phyloP scores from a whole-genome alignment of 495 filamentous ascomycete species.

The Sphaerosporella brunnea region DNA sequence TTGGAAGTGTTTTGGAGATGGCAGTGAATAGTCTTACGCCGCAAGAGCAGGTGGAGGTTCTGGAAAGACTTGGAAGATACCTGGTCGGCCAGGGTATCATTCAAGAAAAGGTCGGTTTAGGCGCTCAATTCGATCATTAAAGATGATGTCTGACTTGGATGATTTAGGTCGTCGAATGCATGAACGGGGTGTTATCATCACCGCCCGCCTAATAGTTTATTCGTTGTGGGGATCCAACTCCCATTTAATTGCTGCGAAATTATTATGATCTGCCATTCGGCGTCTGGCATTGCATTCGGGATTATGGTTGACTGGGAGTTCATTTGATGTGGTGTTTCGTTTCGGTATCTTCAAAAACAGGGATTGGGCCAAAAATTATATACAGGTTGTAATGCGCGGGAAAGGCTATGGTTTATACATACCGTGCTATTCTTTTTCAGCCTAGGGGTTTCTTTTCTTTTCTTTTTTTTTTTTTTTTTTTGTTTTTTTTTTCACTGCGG shows the following conservation, averaged over 20 bases:
- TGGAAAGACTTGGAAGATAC: slow-evolving; percentile 67
- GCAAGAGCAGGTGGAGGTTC: slow-evolving; percentile 78
- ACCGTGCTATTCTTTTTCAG: no score
- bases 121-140: not conserved
- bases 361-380: not conserved
- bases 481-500: not conserved
- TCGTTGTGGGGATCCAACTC: not conserved
- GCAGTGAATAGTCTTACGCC: slow-evolving; percentile 66
- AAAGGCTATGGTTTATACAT: no score
- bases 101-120: slow-evolving; percentile 35
- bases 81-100: slow-evolving; percentile 67
- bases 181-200: slow-evolving; percentile 3
- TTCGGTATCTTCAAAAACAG: not conserved
- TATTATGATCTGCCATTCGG: not conserved
- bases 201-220: not conserved
- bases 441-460: no score
- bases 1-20: slow-evolving; percentile 72
- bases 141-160: not conserved
- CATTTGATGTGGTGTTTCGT: not conserved
- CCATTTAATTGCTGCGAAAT: no score
- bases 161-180: not conserved
- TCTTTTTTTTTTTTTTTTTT: not conserved
- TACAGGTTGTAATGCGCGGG: not conserved
- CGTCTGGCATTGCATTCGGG: not conserved
- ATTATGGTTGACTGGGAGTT: not conserved